Percentiles rank a stretch among this genome's conserved stretches.
phyloP scores from a whole-genome alignment of 768 basidiomycete genomes.

The Tylopilus felleus region DNA sequence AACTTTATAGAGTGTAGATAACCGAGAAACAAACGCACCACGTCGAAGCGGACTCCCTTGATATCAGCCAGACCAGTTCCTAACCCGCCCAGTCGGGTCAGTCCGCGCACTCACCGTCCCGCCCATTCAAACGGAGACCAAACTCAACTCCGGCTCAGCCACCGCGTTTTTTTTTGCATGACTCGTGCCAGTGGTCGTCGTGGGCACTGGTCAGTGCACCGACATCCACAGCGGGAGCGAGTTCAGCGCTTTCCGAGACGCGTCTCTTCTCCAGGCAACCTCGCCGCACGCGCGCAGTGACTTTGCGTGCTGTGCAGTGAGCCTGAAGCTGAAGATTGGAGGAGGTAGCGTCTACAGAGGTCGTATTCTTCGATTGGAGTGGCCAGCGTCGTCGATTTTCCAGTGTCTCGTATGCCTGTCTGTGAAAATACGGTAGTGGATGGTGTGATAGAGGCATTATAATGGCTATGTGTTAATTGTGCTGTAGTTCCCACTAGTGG shows the following conservation, averaged over 20 bases:
- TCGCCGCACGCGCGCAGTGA: background rate
- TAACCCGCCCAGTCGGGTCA: conserved; percentile 11
- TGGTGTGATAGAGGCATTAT: conserved; percentile 10
- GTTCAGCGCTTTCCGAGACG: background rate
- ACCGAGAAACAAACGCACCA: background rate
- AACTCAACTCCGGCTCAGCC: background rate
- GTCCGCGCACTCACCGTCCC: background rate
- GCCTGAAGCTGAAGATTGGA: background rate
- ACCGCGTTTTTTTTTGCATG: conserved; percentile 5
- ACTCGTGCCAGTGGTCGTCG: conserved; percentile 12
- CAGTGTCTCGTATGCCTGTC: background rate
- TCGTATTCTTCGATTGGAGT: background rate
- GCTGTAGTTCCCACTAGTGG: conserved; percentile 22
- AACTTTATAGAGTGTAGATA: background rate
- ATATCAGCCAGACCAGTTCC: conserved; percentile 6
- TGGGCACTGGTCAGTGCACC: background rate
- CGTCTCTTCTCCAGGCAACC: background rate
- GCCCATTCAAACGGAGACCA: conserved; percentile 18
- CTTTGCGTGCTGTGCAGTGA: background rate
- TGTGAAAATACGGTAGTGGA: conserved; percentile 8
- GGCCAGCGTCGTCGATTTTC: background rate
- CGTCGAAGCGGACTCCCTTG: background rate
- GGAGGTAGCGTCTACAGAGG: background rate
- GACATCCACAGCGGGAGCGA: conserved; percentile 1
- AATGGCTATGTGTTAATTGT: conserved; percentile 9